Base-by-base conservation (phyloP, 345 rosid species). In the Hibiscus tridactylites region DNA sequence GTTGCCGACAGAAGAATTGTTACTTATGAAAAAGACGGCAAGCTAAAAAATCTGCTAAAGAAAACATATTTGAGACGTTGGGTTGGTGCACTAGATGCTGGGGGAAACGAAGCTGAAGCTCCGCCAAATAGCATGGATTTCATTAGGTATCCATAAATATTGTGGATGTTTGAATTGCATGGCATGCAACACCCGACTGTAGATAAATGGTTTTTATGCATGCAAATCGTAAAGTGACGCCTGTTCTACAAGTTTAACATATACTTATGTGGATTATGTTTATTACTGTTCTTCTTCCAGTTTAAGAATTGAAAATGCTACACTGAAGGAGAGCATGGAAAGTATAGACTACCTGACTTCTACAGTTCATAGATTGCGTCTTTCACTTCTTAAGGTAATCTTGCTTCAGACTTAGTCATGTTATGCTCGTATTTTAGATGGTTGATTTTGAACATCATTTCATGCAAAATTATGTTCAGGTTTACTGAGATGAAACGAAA, bases 291-390 rank as follows among this genome's bases (percentile, higher is more conserved):
- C 63, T 65, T 81, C 60, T 56, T 68, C 52, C 77, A 96, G 97
- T 78, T 80, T 90, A 91, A 92, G 83, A 86, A 88, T 96, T 59
- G 98, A 96, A 81, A 89, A 85, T 74, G 97, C 95, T 61, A 85
- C 97, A 63, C 81, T 96, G 19, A 91, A 80, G 78, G 99, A 96
- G 83, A 91, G 84, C 84, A 75, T 91, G 80, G 98, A 83, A 73
- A 85, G 87, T 79, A 81, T 96, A 85, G 97, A 88, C 67, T 92
- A 87, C 82, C 79, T 96, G 72, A 91, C 88, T 21, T 83, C 86
- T 72, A 79, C 96, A 69, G 79, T 90, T 71, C 97, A 84, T 76
- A 87, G 97, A 80, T 96, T 96, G 71, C 96, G 90, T 50, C 74
- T 87, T 72, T 84, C 91, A 12, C 90, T 96, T 78, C 73, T 81